phyloP scores from a whole-genome alignment of 352 stramenopile species.

The Pythium dissimile region DNA sequence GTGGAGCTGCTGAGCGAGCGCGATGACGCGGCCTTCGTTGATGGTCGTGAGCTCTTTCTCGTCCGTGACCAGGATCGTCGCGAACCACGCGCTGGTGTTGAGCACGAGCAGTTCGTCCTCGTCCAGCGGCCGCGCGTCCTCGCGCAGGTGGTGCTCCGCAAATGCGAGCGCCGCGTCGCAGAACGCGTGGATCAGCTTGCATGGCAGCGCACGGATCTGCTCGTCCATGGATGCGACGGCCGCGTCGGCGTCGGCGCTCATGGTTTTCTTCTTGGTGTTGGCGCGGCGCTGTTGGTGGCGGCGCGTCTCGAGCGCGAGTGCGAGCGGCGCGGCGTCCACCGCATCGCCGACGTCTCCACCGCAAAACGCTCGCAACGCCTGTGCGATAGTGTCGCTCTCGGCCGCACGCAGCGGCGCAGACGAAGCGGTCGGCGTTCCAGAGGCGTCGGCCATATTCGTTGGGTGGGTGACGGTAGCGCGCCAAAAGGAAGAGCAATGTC shows the following conservation, averaged over 20 bases:
- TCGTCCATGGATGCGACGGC: conserved; percentile 33
- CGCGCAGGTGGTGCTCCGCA: conserved; percentile 12
- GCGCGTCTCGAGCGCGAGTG: conserved; percentile 20
- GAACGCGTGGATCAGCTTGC: conserved; percentile 41
- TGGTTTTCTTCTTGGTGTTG: conserved; percentile 21
- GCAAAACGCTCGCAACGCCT: conserved; percentile 17
- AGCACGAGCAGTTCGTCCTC: conserved; percentile 33
- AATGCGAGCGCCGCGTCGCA: conserved; percentile 40
- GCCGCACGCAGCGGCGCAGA: background rate
- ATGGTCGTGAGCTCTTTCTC: conserved; percentile 40
- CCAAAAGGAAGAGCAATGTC: conserved; percentile 12
- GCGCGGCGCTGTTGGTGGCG: conserved; percentile 23
- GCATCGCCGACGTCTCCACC: background rate
- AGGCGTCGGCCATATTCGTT: background rate
- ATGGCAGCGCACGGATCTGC: conserved; percentile 52
- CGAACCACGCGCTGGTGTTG: conserved; percentile 51
- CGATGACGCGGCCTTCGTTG: conserved; percentile 54
- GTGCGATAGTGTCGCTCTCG: conserved; percentile 12
- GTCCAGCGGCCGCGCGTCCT: conserved; percentile 3
- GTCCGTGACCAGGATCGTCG: conserved; percentile 48
- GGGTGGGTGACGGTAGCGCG: background rate
- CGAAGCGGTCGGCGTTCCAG: too few relatives aligned
- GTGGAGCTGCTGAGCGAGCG: conserved; percentile 59
- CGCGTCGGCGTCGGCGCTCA: background rate
- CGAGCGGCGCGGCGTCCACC: conserved; percentile 18